Evolutionary conservation across 768 basidiomycete genomes (phyloP).

Genomic region (Butyriboletus loyo): DNA sequence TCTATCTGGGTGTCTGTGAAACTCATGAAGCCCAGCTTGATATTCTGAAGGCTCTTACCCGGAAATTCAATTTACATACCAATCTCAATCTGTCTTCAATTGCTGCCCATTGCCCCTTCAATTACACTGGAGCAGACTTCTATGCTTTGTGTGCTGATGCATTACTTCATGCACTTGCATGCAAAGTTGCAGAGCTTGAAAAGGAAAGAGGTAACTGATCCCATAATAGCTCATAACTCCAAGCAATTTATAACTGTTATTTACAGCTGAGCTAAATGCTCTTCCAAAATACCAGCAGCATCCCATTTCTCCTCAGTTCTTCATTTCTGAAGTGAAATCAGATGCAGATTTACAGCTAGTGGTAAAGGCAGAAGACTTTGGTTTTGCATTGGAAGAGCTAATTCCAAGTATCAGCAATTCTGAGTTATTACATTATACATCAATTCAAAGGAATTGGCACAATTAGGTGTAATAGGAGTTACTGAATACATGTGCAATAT

Average conservation of each 20-base stretch:
- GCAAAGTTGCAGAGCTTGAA: slow-evolving; percentile 81
- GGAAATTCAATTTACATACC: slow-evolving; percentile 84
- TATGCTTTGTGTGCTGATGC: slow-evolving; percentile 98
- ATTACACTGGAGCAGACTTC: slow-evolving; percentile 96
- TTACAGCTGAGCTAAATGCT: slow-evolving; percentile 41
- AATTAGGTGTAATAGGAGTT: not conserved
- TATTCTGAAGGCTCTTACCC: slow-evolving; percentile 85
- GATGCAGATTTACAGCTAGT: slow-evolving; percentile 67
- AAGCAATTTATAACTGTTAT: not conserved
- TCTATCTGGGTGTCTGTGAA: slow-evolving; percentile 91
- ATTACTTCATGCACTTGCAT: slow-evolving; percentile 90
- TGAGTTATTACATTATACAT: slow-evolving; percentile 83
- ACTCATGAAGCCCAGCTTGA: slow-evolving; percentile 81
- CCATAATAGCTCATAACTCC: not conserved
- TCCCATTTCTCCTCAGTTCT: slow-evolving; percentile 86
- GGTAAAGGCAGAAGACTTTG: slow-evolving; percentile 77
- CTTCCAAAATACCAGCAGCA: slow-evolving; percentile 41
- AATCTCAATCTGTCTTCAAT: slow-evolving; percentile 58
- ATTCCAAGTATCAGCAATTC: slow-evolving; percentile 79
- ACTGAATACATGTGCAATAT: not conserved
- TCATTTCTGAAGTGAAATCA: slow-evolving; percentile 77
- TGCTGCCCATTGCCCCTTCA: slow-evolving; percentile 79
- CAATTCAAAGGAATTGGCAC: slow-evolving; percentile 39
- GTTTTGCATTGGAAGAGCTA: slow-evolving; percentile 63
- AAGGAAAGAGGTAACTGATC: slow-evolving; percentile 54